Conservation (phyloP, 306 rosid species). For the Castanopsis chinensis region DNA sequence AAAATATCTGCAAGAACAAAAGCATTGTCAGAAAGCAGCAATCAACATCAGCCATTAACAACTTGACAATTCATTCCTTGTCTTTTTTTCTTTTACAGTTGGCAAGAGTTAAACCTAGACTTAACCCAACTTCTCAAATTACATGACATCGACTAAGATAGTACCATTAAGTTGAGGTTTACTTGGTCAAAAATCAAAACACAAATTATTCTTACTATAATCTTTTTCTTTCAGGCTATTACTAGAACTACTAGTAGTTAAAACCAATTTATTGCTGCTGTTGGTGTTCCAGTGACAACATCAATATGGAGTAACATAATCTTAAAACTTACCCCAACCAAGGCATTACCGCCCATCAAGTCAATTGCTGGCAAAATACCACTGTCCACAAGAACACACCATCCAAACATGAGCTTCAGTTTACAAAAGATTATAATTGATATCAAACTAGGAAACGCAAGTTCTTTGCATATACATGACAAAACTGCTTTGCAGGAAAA, state of each 20-base stretch:
- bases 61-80: neutral
- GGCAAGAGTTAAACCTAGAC: neutral
- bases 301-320: conserved; percentile 12
- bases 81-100: neutral
- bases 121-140: neutral
- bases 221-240: neutral
- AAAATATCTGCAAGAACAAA: conserved; percentile 58
- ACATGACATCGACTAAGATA: neutral
- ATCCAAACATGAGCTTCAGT: conserved; percentile 32
- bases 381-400: conserved; percentile 49
- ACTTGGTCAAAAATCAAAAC: neutral
- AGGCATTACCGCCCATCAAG: conserved; percentile 39
- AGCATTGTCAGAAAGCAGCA: conserved; percentile 18
- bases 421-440: neutral
- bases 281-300: neutral
- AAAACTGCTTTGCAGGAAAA: conserved; percentile 1
- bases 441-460: neutral
- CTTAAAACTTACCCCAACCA: conserved; percentile 61
- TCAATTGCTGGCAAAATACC: conserved; percentile 84
- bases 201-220: neutral
- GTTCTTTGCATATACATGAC: neutral
- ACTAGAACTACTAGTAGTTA: neutral
- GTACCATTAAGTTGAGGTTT: neutral
- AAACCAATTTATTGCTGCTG: neutral
- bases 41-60: conserved; percentile 15